Evolutionary conservation across 2,329 filamentous ascomycete species (phyloP), one percentile per base, ranked within the genome.

Genomic region (Aureobasidium sp.): DNA sequence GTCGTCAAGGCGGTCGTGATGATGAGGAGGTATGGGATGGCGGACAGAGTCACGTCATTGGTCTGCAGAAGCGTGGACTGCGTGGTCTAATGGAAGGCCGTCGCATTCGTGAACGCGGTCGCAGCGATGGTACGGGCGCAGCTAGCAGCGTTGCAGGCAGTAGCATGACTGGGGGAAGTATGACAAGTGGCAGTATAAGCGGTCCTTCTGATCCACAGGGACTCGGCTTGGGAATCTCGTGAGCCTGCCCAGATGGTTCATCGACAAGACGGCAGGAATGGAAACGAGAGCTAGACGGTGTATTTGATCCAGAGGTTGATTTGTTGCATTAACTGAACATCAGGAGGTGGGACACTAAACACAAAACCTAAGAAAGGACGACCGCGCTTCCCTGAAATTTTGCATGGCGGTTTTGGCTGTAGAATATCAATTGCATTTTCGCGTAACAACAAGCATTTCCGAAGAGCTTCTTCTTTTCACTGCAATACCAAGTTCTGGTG

Each of bases 51-150:
- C 88, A 88, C 44, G 91, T 97, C 2, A 95, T 98, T 60, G 93
- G 93, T 0, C 68, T 98, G 59, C 93, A 98, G 74, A 98, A 98
- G 74, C 79, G 93, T 51, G 93, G 93, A 0, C 69, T 98, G 30
- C 78, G 91, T 55, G 93, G 93, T 0, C 69, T 98, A 60, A 97
- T 98, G 93, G 93, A 97, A 69, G 91, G 91, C 3, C 76, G 91
- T 39, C 78, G 91, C 56, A 83, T 96, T 74, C 77, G 90, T 39
- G 89, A 95, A 68, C 76, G 88, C 58, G 79, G 77, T 11, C 70
- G 71, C 56, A 68, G 70, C 57, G 68, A 62, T 41, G 60, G 56
- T 6, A 48, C 41, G 1, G 41, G 40, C 10, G n/a, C 21, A 7
- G 35, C 41, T 29, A 37, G 29, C 17, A 53, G 40, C 10, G 34